Conservation (phyloP, 768 basidiomycete genomes). For the Hygrophorus russula region DNA sequence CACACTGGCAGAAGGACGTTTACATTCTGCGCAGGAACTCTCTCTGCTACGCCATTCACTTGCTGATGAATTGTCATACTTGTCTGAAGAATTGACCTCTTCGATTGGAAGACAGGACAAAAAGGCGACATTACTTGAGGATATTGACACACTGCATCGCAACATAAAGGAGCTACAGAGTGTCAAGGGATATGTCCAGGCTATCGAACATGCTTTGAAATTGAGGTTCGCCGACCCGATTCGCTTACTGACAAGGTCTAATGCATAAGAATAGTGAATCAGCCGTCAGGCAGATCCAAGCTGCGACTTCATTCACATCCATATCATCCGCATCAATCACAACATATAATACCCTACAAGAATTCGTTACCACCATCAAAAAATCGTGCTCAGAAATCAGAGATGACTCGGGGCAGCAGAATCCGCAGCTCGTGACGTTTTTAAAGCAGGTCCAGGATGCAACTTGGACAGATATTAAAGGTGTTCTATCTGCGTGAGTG, state of each 20-base stretch:
- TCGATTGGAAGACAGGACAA: constrained; percentile 34
- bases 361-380: constrained; percentile 43
- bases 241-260: not conserved
- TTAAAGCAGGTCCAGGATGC: constrained; percentile 50
- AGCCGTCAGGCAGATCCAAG: constrained; percentile 42
- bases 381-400: constrained; percentile 33
- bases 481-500: constrained; percentile 50
- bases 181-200: constrained; percentile 64
- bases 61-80: constrained; percentile 62
- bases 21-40: constrained; percentile 60
- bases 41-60: constrained; percentile 69
- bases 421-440: constrained; percentile 51
- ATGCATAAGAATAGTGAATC: constrained; percentile 34
- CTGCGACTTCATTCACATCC: constrained; percentile 20
- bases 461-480: constrained; percentile 74
- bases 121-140: constrained; percentile 64
- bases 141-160: constrained; percentile 70
- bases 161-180: constrained; percentile 67
- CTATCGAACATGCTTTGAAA: constrained; percentile 58
- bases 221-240: constrained; percentile 44
- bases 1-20: constrained; percentile 31
- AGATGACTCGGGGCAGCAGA: constrained; percentile 33
- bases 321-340: constrained; percentile 38
- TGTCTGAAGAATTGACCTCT: constrained; percentile 57
- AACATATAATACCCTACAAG: constrained; percentile 49